Conservation (phyloP, 495 filamentous ascomycete species). For the Elasticomyces elasticus region DNA sequence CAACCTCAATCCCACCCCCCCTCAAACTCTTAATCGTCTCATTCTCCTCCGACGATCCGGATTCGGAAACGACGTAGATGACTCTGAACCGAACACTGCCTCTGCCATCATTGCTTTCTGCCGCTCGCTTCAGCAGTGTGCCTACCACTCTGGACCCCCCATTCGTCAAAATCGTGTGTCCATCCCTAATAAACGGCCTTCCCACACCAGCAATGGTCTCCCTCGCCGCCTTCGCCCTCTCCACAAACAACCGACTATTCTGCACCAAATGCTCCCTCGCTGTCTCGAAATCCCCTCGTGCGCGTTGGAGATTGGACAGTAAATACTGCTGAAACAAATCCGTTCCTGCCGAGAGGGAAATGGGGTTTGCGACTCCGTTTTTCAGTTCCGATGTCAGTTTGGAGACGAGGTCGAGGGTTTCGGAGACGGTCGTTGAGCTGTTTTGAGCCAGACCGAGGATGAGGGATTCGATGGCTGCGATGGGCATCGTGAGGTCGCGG, state of each 20-base stretch:
- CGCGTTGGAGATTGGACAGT: constrained; percentile 55
- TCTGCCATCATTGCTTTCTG: constrained; percentile 37
- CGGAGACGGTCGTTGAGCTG: constrained; percentile 74
- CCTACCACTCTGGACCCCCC: constrained; percentile 78
- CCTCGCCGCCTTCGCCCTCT: constrained; percentile 74
- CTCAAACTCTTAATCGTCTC: constrained; percentile 48
- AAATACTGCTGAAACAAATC: constrained; percentile 94
- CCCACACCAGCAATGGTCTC: constrained; percentile 73
- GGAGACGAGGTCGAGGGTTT: constrained; percentile 77
- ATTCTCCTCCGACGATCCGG: constrained; percentile 27
- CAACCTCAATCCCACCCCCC: constrained; percentile 65
- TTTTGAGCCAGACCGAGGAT: constrained; percentile 71
- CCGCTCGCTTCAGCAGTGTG: constrained; percentile 65
- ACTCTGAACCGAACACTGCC: constrained; percentile 64
- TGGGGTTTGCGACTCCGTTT: constrained; percentile 67
- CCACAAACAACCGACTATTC: constrained; percentile 76
- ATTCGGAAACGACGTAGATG: constrained; percentile 56
- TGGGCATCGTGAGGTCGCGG: constrained; percentile 83
- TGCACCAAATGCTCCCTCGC: constrained; percentile 71
- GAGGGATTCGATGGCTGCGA: constrained; percentile 89
- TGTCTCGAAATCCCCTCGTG: constrained; percentile 63
- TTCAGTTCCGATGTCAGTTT: constrained; percentile 65
- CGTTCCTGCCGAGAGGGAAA: constrained; percentile 84
- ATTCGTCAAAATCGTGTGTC: constrained; percentile 72
- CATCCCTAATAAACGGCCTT: constrained; percentile 63